phyloP scores from a whole-genome alignment of 495 filamentous ascomycete genomes.

The Podospora bellae-mahoneyi region DNA sequence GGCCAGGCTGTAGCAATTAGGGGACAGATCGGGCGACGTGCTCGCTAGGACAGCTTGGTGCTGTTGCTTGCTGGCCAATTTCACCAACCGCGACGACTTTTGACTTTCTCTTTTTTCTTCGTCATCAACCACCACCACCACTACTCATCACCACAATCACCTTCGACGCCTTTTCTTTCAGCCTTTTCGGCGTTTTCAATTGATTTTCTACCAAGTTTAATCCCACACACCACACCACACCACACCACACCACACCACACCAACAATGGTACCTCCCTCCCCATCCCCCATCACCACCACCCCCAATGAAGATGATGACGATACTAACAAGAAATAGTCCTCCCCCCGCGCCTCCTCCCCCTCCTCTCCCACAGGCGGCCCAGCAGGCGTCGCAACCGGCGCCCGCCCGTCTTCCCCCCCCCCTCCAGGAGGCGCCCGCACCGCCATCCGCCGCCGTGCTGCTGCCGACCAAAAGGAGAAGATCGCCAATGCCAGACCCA shows the following conservation, averaged over 20 bases:
- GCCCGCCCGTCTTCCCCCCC: constrained; percentile 80
- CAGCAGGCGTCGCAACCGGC: constrained; percentile 51
- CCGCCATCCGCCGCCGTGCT: constrained; percentile 87
- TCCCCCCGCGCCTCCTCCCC: constrained; percentile 73
- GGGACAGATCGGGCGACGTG: constrained; percentile 11
- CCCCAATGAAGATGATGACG: neutral
- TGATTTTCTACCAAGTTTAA: constrained; percentile 7
- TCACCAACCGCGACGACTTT: constrained; percentile 8
- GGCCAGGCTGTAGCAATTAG: constrained; percentile 27
- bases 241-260: constrained; percentile 19
- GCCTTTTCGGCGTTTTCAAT: neutral
- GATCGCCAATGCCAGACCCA: constrained; percentile 83
- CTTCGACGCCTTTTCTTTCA: constrained; percentile 9
- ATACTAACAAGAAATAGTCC: constrained; percentile 46
- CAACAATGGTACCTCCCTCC: constrained; percentile 24
- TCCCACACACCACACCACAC: constrained; percentile 11
- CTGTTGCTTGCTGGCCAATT: neutral
- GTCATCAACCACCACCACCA: constrained; percentile 16
- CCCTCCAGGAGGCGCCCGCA: constrained; percentile 90
- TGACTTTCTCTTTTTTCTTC: constrained; percentile 26
- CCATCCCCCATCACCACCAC: neutral
- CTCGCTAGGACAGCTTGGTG: neutral
- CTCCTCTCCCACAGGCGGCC: constrained; percentile 60
- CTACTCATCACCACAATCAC: constrained; percentile 17
- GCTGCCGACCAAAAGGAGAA: constrained; percentile 95